phyloP scores from a whole-genome alignment of 75 land plant genomes.

The Picea glauca region DNA sequence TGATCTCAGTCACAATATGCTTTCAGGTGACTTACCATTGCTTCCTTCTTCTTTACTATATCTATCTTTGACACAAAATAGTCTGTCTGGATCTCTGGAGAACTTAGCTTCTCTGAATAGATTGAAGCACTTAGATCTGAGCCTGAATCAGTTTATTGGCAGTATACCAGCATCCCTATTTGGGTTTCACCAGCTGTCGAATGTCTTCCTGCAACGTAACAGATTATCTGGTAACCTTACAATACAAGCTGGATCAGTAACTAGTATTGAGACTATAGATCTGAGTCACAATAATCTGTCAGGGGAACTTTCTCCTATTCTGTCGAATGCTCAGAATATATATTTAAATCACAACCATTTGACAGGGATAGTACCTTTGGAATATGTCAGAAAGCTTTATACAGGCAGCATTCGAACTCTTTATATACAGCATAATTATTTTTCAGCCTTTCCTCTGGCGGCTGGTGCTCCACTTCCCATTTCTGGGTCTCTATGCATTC shows the following conservation, averaged over 20 bases:
- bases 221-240: conserved; percentile 27
- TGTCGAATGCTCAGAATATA: conserved; percentile 20
- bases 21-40: conserved; percentile 36
- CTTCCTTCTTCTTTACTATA: conserved; percentile 39
- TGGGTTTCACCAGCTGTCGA: conserved; percentile 9
- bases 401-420: too few relatives aligned
- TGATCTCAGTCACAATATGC: conserved; percentile 32
- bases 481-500: conserved; percentile 29
- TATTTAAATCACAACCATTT: conserved; percentile 39
- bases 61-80: conserved; percentile 29
- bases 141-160: conserved; percentile 43
- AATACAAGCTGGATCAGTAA: background rate
- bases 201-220: conserved; percentile 43
- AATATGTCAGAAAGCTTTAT: conserved; percentile 20
- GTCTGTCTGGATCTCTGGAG: conserved; percentile 30
- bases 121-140: conserved; percentile 35
- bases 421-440: conserved; percentile 52
- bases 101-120: background rate
- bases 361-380: conserved; percentile 43
- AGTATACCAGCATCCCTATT: conserved; percentile 31
- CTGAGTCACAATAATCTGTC: conserved; percentile 43
- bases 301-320: conserved; percentile 16
- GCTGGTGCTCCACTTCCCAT: conserved; percentile 19
- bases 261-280: conserved; percentile 23
- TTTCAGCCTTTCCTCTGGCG: conserved; percentile 25